Base-by-base conservation (phyloP, 2,329 filamentous ascomycete species). In the Nannizzia gypsea region DNA sequence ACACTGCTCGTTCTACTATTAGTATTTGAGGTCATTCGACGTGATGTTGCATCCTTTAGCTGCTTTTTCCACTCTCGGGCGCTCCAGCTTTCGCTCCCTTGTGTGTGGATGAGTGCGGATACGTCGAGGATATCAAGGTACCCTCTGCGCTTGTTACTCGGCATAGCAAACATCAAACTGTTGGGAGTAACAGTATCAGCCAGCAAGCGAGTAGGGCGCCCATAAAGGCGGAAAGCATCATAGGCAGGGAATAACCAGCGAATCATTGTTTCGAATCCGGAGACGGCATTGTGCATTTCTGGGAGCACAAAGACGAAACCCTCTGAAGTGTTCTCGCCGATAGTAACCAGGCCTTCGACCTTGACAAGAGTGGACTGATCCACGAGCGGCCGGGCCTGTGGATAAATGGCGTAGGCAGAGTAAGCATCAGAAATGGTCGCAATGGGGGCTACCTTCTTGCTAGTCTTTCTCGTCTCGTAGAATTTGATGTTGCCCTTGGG, bases 241-340 rank as follows among this genome's bases (percentile, higher is more conserved):
- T 89, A 99, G 0, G 90, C 89, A 0, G 93, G 93, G 71, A 99
- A 95, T 11, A 99, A 78, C 76, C 89, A 96, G 52, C 90, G 84
- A 36, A 99, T 79, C 80, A 99, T 87, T 80, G 95, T 96, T 72
- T 97, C 93, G 66, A 97, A 96, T 0, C 93, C 93, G 59, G 84
- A 88, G 11, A 99, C 88, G 17, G 90, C 91, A n/a, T 92, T 87
- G 68, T 89, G 90, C 1, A 87, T 83, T 72, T 99, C 93, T 3
- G 93, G 93, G 91, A 99, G 96, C 66, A 97, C 86, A 69, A 99
- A 99, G 3, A 99, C 89, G 67, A 96, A 96, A 0, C 93, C 93
- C 71, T 99, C 93, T 6, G 89, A 54, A 17, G 57, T 56, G 6
- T 59, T 48, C 24, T 89, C 84, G 6, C 88, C 85, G 42, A 96